Percentiles rank a stretch among this genome's conserved stretches.
Evolutionary conservation across 176 grass and related monocot species (phyloP).

Genomic region (Lolium perenne): DNA sequence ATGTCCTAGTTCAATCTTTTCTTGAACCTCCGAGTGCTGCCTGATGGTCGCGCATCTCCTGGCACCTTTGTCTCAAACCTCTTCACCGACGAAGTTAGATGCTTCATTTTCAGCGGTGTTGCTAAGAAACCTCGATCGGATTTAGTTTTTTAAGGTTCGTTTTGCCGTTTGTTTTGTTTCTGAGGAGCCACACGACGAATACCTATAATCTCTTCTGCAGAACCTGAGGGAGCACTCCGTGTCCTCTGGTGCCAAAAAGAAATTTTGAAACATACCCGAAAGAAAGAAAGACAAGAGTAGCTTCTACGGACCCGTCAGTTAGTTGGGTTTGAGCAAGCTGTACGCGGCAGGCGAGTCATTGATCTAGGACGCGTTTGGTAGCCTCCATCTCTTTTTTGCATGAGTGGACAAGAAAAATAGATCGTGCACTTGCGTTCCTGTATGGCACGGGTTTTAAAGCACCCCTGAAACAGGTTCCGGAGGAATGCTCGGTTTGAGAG

Average conservation of each 20-base stretch:
- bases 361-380: too few species aligned
- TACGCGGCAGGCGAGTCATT: slow-evolving; percentile 16
- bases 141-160: too few species aligned
- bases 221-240: background rate
- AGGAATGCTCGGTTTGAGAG: too few species aligned
- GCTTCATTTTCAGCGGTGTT: background rate
- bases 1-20: background rate
- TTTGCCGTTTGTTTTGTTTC: too few species aligned
- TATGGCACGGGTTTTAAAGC: too few species aligned
- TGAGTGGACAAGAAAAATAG: too few species aligned
- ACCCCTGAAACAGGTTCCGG: too few species aligned
- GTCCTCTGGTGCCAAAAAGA: background rate
- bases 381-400: too few species aligned
- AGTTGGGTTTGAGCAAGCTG: slow-evolving; percentile 40
- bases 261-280: background rate
- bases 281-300: background rate
- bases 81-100: background rate
- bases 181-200: too few species aligned
- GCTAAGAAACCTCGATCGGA: background rate
- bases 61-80: background rate
- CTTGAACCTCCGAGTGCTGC: background rate
- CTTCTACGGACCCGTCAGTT: slow-evolving; percentile 36
- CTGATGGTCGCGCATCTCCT: background rate
- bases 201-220: background rate
- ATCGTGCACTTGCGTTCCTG: too few species aligned